A percentile compares a stretch with the other conserved stretches of the same genome.
phyloP scores from a whole-genome alignment of 805 yeast species.

The Ogataea pilisensis region DNA sequence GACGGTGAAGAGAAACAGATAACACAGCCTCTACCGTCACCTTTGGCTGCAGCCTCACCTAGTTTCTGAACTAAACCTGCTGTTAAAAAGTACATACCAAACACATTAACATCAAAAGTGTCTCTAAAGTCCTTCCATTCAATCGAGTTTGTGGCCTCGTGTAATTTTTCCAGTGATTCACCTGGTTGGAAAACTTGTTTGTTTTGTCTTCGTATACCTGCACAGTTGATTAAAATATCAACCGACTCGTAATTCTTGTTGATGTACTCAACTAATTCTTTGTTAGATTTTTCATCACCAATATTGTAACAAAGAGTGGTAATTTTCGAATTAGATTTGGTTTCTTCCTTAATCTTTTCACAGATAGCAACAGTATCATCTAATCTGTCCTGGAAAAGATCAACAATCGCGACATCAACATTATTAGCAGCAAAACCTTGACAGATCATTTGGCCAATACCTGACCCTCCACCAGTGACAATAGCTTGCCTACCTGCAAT shows the following conservation, averaged over 20 bases:
- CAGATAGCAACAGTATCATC: constrained; percentile 14
- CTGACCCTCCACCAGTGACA: constrained; percentile 24
- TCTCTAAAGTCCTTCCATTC: constrained; percentile 20
- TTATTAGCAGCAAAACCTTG: constrained; percentile 20
- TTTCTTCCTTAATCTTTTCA: constrained; percentile 13
- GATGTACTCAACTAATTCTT: constrained; percentile 14
- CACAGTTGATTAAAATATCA: constrained; percentile 21
- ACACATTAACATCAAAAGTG: constrained; percentile 21
- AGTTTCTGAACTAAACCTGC: constrained; percentile 20
- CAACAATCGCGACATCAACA: constrained; percentile 21
- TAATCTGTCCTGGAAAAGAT: constrained; percentile 18
- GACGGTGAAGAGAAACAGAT: constrained; percentile 22
- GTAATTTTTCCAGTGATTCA: constrained; percentile 15
- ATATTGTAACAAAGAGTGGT: constrained; percentile 19
- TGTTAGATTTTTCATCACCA: constrained; percentile 19
- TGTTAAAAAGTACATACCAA: constrained; percentile 23
- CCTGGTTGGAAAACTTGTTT: constrained; percentile 16
- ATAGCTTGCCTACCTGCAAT: constrained; percentile 22
- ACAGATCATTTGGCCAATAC: constrained; percentile 21
- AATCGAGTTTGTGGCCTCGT: constrained; percentile 20
- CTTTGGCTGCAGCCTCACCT: constrained; percentile 21
- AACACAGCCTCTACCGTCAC: constrained; percentile 22
- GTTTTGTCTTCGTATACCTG: constrained; percentile 22
- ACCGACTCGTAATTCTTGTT: constrained; percentile 16
- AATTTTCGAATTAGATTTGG: constrained; percentile 13